Conservation (phyloP, 2,329 filamentous ascomycete genomes). For the Coniella vitis region DNA sequence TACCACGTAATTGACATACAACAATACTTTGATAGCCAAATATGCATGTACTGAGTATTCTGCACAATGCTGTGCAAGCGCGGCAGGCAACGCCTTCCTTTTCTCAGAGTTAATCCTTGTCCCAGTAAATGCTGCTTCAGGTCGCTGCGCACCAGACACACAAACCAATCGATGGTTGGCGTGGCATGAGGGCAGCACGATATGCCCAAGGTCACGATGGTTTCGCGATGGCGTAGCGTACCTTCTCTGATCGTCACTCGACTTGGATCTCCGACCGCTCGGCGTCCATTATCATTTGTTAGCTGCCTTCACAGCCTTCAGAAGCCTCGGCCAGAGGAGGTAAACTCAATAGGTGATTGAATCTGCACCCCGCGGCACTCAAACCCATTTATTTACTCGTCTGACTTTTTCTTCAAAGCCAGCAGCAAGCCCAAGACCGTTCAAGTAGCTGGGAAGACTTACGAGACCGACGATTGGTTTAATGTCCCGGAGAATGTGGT, state of each 20-base stretch:
- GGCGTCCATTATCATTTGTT: not conserved
- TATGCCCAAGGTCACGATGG: constrained; percentile 8
- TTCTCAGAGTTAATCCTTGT: not conserved
- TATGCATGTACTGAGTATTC: too few species aligned
- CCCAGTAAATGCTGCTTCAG: too few species aligned
- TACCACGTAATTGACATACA: too few species aligned
- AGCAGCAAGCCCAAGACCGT: constrained; percentile 26
- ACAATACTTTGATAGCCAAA: too few species aligned
- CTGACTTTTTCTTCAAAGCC: constrained; percentile 11
- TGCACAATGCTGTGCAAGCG: too few species aligned
- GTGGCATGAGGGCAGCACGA: constrained; percentile 8
- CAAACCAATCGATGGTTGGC: not conserved
- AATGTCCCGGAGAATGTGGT: constrained; percentile 76
- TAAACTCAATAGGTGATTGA: constrained; percentile 16
- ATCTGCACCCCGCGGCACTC: not conserved
- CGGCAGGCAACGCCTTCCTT: not conserved
- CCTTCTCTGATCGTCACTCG: constrained; percentile 4
- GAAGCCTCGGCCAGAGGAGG: not conserved
- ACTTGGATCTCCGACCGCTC: not conserved
- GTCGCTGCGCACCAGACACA: not conserved
- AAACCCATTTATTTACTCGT: constrained; percentile 1
- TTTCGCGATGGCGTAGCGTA: constrained; percentile 11
- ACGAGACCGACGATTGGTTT: constrained; percentile 72
- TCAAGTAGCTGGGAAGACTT: constrained; percentile 55
- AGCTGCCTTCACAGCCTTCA: not conserved